Conservation (phyloP, 75 land plant species). For the Selaginella moellendorffii region DNA sequence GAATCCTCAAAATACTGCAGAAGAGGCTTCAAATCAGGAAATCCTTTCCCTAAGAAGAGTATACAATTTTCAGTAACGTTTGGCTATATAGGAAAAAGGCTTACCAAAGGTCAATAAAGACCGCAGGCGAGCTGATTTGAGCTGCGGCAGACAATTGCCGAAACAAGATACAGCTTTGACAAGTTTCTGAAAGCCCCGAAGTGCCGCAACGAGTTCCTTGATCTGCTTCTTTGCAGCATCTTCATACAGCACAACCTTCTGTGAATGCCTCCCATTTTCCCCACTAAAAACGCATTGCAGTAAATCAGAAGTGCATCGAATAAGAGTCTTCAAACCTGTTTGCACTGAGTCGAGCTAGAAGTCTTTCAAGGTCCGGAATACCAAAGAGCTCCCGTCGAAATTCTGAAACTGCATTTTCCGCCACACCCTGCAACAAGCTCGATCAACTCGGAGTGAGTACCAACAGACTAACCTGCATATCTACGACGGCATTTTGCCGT, state of each 20-base stretch:
- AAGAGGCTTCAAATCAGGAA: slow-evolving; percentile 36
- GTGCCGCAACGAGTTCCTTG: slow-evolving; percentile 57
- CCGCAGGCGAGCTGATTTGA: slow-evolving; percentile 30
- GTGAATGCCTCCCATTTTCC: slow-evolving; percentile 70
- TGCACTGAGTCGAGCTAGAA: slow-evolving; percentile 59
- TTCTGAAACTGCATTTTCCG: slow-evolving; percentile 31
- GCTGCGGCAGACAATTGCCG: slow-evolving; percentile 15
- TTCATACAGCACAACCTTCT: slow-evolving; percentile 71
- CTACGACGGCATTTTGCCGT: slow-evolving; percentile 62
- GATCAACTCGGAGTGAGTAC: slow-evolving; percentile 21
- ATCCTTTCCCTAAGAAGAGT: slow-evolving; percentile 40
- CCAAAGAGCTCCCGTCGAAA: slow-evolving; percentile 55
- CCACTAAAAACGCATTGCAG: slow-evolving; percentile 32
- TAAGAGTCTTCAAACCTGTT: slow-evolving; percentile 42
- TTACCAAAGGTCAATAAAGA: slow-evolving; percentile 52
- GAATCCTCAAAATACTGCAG: slow-evolving; percentile 62
- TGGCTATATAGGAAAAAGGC: background rate
- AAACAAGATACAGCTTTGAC: slow-evolving; percentile 43
- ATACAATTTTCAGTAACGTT: slow-evolving; percentile 9
- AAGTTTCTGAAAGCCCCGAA: slow-evolving; percentile 67
- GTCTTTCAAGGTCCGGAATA: slow-evolving; percentile 85
- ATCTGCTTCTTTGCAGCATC: slow-evolving; percentile 80
- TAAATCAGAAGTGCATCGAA: background rate
- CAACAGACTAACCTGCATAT: slow-evolving; percentile 23
- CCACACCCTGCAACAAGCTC: slow-evolving; percentile 58